These are phyloP conservation scores for Chaetomidium leptoderma DNA, from an alignment of 495 filamentous ascomycete species.

Conservation along the genomic window DNA sequence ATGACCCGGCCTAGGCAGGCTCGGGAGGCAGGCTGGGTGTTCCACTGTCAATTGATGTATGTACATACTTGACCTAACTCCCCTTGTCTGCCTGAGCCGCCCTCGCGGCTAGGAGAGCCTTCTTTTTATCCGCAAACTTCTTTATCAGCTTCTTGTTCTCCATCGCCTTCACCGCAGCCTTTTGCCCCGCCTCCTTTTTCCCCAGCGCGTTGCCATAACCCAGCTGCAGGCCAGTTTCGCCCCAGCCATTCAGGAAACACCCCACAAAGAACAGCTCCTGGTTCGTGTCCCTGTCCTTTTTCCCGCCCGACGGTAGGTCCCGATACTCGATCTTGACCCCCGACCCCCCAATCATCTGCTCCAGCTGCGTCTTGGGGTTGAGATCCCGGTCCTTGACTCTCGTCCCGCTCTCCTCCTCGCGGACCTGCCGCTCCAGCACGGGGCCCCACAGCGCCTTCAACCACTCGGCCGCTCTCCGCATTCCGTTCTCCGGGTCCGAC, in stretches of 20 bases:
- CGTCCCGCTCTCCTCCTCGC: conserved; percentile 26
- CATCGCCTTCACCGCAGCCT: conserved; percentile 65
- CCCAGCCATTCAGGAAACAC: conserved; percentile 68
- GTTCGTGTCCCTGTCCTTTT: conserved; percentile 54
- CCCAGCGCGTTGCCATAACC: conserved; percentile 63
- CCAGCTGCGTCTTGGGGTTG: conserved; percentile 49
- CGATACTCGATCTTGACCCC: conserved; percentile 63
- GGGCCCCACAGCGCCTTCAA: conserved; percentile 63
- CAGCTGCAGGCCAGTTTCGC: conserved; percentile 58
- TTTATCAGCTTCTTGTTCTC: conserved; percentile 55
- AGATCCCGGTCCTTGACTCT: conserved; percentile 25
- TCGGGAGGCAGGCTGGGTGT: no score
- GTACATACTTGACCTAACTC: not conserved
- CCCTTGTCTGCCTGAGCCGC: conserved; percentile 12
- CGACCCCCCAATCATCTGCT: conserved; percentile 52
- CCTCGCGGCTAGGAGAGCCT: conserved; percentile 31
- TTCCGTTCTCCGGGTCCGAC: conserved; percentile 56
- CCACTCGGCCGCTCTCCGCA: conserved; percentile 59
- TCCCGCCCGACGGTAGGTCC: conserved; percentile 49
- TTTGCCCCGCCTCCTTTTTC: conserved; percentile 69
- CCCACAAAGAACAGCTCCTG: conserved; percentile 62
- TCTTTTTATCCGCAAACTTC: conserved; percentile 50
- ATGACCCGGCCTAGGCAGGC: no score
- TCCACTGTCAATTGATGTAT: no score
- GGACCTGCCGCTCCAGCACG: conserved; percentile 42